These are phyloP conservation scores for Candida pseudoglaebosa DNA, from an alignment of 805 yeast genomes.

Conservation along the genomic window DNA sequence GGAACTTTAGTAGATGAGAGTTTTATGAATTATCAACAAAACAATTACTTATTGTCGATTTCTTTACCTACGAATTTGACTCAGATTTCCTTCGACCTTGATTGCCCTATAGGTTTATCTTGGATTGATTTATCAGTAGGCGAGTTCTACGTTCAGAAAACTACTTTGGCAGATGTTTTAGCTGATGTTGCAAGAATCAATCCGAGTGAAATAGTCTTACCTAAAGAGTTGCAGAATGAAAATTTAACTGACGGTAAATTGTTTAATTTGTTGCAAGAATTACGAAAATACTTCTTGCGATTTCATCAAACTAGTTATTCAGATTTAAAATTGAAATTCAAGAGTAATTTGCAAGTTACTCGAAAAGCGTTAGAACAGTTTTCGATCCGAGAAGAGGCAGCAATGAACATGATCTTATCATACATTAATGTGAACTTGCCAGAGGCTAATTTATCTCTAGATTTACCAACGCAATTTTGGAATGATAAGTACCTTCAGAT, in stretches of 20 bases:
- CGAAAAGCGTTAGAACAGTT: slow-evolving; percentile 31
- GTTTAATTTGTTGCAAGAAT: slow-evolving; percentile 55
- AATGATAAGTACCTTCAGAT: slow-evolving; percentile 61
- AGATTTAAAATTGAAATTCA: slow-evolving; percentile 30
- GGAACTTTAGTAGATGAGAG: slow-evolving; percentile 90
- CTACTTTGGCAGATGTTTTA: slow-evolving; percentile 54
- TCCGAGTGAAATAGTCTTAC: slow-evolving; percentile 75
- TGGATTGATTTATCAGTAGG: slow-evolving; percentile 94
- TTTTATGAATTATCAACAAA: slow-evolving; percentile 65
- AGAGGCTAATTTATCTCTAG: slow-evolving; percentile 55
- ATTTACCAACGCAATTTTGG: slow-evolving; percentile 58
- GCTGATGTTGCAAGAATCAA: slow-evolving; percentile 72
- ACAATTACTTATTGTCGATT: slow-evolving; percentile 67
- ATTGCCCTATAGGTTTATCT: slow-evolving; percentile 58
- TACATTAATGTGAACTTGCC: slow-evolving; percentile 76
- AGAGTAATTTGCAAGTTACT: slow-evolving; percentile 30
- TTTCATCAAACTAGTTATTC: slow-evolving; percentile 36
- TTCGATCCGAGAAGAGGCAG: slow-evolving; percentile 50
- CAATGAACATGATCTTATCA: slow-evolving; percentile 54
- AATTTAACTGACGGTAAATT: slow-evolving; percentile 45
- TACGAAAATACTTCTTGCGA: slow-evolving; percentile 58
- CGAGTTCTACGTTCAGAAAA: slow-evolving; percentile 63
- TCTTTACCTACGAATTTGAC: slow-evolving; percentile 50
- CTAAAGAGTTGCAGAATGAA: slow-evolving; percentile 39
- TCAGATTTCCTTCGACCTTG: slow-evolving; percentile 36